Percentiles rank a stretch among this genome's conserved stretches.
Conservation (phyloP, 129 eudicot genomes). For the Silybum marianum region DNA sequence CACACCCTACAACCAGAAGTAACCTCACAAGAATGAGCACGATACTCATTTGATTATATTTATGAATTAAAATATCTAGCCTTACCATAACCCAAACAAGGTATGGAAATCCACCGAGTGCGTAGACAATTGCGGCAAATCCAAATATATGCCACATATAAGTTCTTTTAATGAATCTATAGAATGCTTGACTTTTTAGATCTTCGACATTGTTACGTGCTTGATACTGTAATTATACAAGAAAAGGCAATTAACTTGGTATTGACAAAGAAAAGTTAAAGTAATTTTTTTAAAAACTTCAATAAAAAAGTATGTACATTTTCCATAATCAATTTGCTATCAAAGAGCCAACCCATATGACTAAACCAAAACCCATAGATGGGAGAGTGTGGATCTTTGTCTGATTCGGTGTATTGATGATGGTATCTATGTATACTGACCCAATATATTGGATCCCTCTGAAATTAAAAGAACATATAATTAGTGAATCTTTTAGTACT, state of each 20-base stretch:
- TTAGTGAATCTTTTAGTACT: too few relatives aligned
- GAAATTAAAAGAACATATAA: background rate
- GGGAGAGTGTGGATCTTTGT: slow-evolving; percentile 34
- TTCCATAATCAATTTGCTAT: slow-evolving; percentile 6
- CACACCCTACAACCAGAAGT: slow-evolving; percentile 9
- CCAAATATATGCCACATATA: slow-evolving; percentile 5
- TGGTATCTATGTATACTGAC: slow-evolving; percentile 47
- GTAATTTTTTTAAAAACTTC: too few relatives aligned
- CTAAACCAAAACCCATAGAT: slow-evolving; percentile 38
- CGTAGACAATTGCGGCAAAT: background rate
- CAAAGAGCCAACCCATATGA: slow-evolving; percentile 43
- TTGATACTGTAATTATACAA: slow-evolving; percentile 6
- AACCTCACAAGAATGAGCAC: background rate
- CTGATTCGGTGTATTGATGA: slow-evolving; percentile 38
- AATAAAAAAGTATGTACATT: background rate
- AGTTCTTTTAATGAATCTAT: slow-evolving; percentile 22
- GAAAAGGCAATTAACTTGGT: background rate
- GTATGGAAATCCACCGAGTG: slow-evolving; percentile 27
- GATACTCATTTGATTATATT: background rate
- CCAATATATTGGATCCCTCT: slow-evolving; percentile 49
- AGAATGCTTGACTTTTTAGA: slow-evolving; percentile 18
- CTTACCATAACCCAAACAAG: slow-evolving; percentile 33
- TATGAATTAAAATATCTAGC: background rate
- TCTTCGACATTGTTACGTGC: slow-evolving; percentile 27
- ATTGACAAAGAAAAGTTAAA: background rate